phyloP scores from a whole-genome alignment of 2,329 filamentous ascomycete species.

The Fusarium sambucinum region DNA sequence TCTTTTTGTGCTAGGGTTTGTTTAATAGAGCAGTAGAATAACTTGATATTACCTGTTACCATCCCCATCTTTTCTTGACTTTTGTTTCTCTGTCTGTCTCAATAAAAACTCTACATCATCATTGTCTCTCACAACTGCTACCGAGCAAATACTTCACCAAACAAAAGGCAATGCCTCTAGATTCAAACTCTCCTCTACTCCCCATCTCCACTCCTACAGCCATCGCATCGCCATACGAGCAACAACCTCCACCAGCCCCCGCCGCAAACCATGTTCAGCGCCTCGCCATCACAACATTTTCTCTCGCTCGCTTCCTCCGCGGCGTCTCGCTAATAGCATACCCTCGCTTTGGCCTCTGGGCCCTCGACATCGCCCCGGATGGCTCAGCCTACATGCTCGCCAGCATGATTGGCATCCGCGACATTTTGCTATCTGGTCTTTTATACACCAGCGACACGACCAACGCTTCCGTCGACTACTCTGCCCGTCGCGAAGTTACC shows the following conservation, averaged over 20 bases:
- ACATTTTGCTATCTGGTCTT: constrained; percentile 49
- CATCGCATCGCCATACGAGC: constrained; percentile 26
- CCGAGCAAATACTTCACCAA: background rate
- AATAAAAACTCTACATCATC: too few species aligned
- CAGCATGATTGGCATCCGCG: constrained; percentile 50
- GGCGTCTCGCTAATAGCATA: constrained; percentile 48
- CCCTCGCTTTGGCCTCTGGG: constrained; percentile 48
- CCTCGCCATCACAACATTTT: constrained; percentile 44
- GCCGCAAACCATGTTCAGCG: constrained; percentile 39
- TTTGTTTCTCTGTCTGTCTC: background rate
- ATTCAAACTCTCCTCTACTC: constrained; percentile 43
- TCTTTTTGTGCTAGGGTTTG: constrained; percentile 20
- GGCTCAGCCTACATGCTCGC: constrained; percentile 49
- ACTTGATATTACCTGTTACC: constrained; percentile 4
- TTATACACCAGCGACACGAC: constrained; percentile 45
- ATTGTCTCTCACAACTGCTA: background rate
- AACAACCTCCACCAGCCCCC: constrained; percentile 16
- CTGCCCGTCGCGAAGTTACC: constrained; percentile 46
- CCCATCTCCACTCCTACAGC: constrained; percentile 45
- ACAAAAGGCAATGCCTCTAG: constrained; percentile 37
- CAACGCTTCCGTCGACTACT: constrained; percentile 20
- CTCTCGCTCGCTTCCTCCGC: constrained; percentile 46
- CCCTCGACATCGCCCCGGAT: constrained; percentile 48
- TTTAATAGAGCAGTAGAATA: background rate
- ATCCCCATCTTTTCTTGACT: constrained; percentile 9